Evolutionary conservation across 805 yeast species (phyloP).

Genomic region (Candida michaelii): DNA sequence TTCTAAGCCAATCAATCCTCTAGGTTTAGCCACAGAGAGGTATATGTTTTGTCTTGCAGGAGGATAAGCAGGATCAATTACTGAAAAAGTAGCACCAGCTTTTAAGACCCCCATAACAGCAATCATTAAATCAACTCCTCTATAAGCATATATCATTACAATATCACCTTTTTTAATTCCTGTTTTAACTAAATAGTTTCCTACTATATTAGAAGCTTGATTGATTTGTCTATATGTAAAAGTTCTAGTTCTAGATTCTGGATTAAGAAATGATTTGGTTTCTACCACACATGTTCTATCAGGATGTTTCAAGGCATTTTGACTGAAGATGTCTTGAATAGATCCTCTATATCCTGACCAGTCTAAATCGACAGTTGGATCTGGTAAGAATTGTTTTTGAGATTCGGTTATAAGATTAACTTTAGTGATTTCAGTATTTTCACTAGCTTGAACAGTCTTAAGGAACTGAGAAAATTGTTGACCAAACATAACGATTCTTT

Average conservation of each 20-base stretch:
- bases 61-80: slow-evolving; percentile 98
- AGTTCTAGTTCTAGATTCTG: slow-evolving; percentile 56
- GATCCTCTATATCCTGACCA: slow-evolving; percentile 94
- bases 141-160: slow-evolving; percentile 95
- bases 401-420: slow-evolving; percentile 67
- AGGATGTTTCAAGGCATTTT: slow-evolving; percentile 81
- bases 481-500: slow-evolving; percentile 65
- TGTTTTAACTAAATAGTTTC: slow-evolving; percentile 75
- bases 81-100: slow-evolving; percentile 98
- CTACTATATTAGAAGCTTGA: slow-evolving; percentile 90
- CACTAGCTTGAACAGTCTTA: slow-evolving; percentile 27
- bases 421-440: slow-evolving; percentile 51
- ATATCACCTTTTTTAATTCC: slow-evolving; percentile 92
- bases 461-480: slow-evolving; percentile 70
- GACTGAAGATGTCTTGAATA: slow-evolving; percentile 91
- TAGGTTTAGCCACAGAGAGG: slow-evolving; percentile 89
- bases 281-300: slow-evolving; percentile 90
- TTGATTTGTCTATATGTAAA: slow-evolving; percentile 88
- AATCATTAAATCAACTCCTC: slow-evolving; percentile 95
- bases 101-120: slow-evolving; percentile 97
- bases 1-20: slow-evolving; percentile 82
- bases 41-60: slow-evolving; percentile 96
- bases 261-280: slow-evolving; percentile 68
- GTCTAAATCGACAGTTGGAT: slow-evolving; percentile 82
- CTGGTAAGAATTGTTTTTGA: slow-evolving; percentile 68